Conservation (phyloP, 2,329 filamentous ascomycete genomes). For the Botrytis cinerea region DNA sequence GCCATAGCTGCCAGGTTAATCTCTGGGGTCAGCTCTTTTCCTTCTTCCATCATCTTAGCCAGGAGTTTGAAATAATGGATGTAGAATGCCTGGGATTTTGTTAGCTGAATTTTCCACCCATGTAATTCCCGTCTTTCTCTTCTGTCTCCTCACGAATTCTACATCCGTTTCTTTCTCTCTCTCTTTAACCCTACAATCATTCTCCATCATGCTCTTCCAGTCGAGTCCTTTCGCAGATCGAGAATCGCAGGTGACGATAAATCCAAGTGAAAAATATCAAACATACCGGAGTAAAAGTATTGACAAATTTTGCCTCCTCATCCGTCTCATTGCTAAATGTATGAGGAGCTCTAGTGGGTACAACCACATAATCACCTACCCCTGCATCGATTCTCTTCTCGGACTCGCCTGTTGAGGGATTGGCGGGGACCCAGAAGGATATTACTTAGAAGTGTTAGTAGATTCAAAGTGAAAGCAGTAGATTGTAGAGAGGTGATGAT, state of each 20-base stretch:
- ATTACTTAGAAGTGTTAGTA: background rate
- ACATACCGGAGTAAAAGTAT: conserved; percentile 21
- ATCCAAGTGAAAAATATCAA: background rate
- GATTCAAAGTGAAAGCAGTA: background rate
- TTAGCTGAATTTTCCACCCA: background rate
- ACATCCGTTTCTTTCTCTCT: background rate
- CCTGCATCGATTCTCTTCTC: conserved; percentile 4
- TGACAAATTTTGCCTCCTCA: conserved; percentile 15
- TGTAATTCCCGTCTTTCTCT: background rate
- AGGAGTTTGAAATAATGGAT: conserved; percentile 23
- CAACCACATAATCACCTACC: conserved; percentile 22
- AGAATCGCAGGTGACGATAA: background rate
- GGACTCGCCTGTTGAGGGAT: background rate
- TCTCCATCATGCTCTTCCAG: background rate
- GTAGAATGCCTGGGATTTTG: conserved; percentile 14
- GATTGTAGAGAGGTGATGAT: background rate
- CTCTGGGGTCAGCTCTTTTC: conserved; percentile 17
- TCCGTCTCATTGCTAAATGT: conserved; percentile 22
- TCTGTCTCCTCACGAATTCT: no score
- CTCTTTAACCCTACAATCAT: background rate
- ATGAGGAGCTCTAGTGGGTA: conserved; percentile 15
- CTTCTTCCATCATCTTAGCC: conserved; percentile 13
- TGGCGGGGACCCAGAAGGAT: background rate
- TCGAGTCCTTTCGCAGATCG: background rate
- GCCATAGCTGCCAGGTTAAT: conserved; percentile 21